These are phyloP conservation scores for Pythium guiyangense DNA, from an alignment of 352 stramenopile species.

Conservation along the genomic window DNA sequence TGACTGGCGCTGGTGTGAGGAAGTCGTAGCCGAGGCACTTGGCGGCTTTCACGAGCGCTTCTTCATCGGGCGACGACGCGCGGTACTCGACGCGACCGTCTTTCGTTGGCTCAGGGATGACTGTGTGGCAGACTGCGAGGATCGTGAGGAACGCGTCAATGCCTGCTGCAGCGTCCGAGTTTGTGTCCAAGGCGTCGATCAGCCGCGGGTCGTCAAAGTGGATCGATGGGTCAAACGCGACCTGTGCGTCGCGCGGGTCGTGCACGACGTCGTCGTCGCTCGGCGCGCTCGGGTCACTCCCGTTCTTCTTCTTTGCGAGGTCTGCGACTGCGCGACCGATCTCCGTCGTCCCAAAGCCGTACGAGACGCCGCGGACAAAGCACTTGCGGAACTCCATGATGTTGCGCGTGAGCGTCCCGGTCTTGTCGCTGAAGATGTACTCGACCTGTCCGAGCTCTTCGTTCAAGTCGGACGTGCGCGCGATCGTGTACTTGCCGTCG, in stretches of 20 bases:
- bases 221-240: conserved; percentile 58
- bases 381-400: conserved; percentile 97
- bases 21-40: conserved; percentile 84
- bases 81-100: conserved; percentile 65
- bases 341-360: conserved; percentile 80
- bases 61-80: conserved; percentile 90
- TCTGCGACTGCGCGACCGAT: conserved; percentile 57
- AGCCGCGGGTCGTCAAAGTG: conserved; percentile 71
- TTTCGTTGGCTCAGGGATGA: conserved; percentile 60
- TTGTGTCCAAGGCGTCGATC: conserved; percentile 34
- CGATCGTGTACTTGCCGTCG: conserved; percentile 77
- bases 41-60: conserved; percentile 88
- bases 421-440: conserved; percentile 99
- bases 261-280: conserved; percentile 10
- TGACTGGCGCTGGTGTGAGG: conserved; percentile 45
- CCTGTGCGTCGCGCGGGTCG: conserved; percentile 45
- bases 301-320: conserved; percentile 24
- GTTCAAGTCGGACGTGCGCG: conserved; percentile 87
- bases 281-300: conserved; percentile 2
- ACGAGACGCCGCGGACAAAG: conserved; percentile 77
- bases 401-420: conserved; percentile 98
- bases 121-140: conserved; percentile 70
- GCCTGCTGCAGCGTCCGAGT: conserved; percentile 15
- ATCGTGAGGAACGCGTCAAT: conserved; percentile 74
- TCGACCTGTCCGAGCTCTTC: conserved; percentile 94